Evolutionary conservation across 495 filamentous ascomycete genomes (phyloP).

Genomic region (Penicillium odoratum): DNA sequence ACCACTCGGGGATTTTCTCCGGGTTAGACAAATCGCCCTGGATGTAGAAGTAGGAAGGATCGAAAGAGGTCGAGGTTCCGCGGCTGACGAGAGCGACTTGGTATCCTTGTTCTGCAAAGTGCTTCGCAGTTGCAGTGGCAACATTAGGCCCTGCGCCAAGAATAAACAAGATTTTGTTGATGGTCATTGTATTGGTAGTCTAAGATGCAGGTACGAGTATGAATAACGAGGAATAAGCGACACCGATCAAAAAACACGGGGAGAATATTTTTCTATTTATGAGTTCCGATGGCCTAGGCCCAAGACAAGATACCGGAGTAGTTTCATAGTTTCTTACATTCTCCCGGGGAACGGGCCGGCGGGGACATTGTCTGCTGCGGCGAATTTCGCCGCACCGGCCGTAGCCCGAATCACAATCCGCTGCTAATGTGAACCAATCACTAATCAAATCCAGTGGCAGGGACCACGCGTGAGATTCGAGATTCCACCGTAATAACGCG

Average conservation of each 20-base stretch:
- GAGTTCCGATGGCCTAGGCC: too few species aligned
- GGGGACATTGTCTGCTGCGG: not conserved
- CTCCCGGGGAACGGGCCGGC: not conserved
- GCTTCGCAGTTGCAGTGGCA: conserved; percentile 3
- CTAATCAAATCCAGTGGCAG: conserved; percentile 5
- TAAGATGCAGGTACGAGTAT: too few species aligned
- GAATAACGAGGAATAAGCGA: not conserved
- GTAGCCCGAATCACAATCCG: not conserved
- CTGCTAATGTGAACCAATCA: not conserved
- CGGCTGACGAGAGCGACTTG: conserved; percentile 2
- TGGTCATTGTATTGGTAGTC: too few species aligned
- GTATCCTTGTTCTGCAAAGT: not conserved
- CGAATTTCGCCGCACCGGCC: not conserved
- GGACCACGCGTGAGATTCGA: conserved; percentile 5
- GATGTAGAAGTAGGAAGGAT: conserved; percentile 3
- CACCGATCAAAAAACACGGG: not conserved
- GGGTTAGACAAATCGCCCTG: not conserved
- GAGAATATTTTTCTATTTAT: not conserved
- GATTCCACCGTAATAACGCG: conserved; percentile 11
- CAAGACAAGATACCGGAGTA: not conserved
- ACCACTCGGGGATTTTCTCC: not conserved
- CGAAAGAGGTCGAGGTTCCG: not conserved
- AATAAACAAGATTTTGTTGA: conserved; percentile 2
- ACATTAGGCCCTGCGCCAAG: conserved; percentile 3
- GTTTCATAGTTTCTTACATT: not conserved